Percentiles rank a stretch among this genome's conserved stretches.
These are phyloP conservation scores for Cryptococcus depauperatus DNA, from an alignment of 1,284 basidiomycete species.

Conservation along the genomic window DNA sequence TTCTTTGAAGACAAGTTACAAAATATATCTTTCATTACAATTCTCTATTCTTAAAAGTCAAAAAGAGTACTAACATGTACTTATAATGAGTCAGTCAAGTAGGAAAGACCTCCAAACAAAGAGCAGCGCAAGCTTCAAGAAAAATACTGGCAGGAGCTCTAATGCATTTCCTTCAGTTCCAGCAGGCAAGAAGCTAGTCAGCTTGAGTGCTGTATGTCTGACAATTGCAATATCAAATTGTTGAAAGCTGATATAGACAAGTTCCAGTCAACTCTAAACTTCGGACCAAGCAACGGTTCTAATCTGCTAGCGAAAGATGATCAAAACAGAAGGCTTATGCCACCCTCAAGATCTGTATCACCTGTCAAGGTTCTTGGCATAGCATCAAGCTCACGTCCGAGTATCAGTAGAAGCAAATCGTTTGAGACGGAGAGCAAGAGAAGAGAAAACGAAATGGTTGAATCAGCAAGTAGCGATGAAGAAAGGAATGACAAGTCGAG, in stretches of 20 bases:
- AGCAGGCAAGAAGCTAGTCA: constrained; percentile 22
- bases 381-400: constrained; percentile 22
- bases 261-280: constrained; percentile 34
- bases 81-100: constrained; percentile 1
- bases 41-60: background rate
- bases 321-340: constrained; percentile 23
- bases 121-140: background rate
- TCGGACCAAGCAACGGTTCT: constrained; percentile 11
- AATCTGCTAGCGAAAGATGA: constrained; percentile 3
- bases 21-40: background rate
- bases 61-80: background rate
- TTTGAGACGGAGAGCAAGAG: constrained; percentile 48
- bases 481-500: background rate
- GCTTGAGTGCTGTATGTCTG: constrained; percentile 32
- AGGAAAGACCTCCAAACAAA: background rate
- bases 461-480: background rate
- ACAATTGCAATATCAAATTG: background rate
- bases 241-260: constrained; percentile 7
- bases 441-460: background rate
- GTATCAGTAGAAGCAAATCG: constrained; percentile 39
- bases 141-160: background rate
- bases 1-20: background rate
- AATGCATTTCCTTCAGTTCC: constrained; percentile 3
- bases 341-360: constrained; percentile 13
- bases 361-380: background rate